Base-by-base conservation (phyloP, 768 basidiomycete genomes). In the Trametes elegans region DNA sequence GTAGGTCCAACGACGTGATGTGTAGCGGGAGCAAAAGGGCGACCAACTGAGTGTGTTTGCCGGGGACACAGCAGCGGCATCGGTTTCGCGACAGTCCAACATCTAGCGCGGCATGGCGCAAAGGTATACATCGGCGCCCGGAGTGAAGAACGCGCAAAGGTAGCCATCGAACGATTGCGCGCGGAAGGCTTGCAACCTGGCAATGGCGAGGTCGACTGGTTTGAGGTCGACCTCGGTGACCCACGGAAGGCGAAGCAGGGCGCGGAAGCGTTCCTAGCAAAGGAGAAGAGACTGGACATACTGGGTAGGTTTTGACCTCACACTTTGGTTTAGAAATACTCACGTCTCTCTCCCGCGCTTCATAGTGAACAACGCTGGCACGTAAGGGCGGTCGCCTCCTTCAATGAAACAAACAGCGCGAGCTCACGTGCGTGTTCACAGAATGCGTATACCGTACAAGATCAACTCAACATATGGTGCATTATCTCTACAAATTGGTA, bases 321-420 rank as follows among this genome's bases (percentile, higher is more conserved):
- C 28, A 21, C 19, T 49, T 10, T 18, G 13, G 29, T 39, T 23
- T 23, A 24, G 23, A 13, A 42, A n/a, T 34, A 8, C 32, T 67
- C 38, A 9, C n/a, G 38, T 10, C 24, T 16, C 26, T 45, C 19
- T 34, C 42, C 8, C 11, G 19, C 23, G 28, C 8, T 18, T 18
- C 9, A 19, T 32, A 67, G 83, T 84, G 23, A 82, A 83, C 57
- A 85, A 85, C 54, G 83, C 80, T 24, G 79, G 67, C 16, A 52
- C 74, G 83, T 83, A 54, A 62, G 76, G 35, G n/a, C 16, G 47
- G 3, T 16, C 21, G 18, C n/a, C 9, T 18, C 16, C 10, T 36
- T 18, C 14, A n/a, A 21, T 9, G 18, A 5, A 9, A 23, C 23
- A 14, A 35, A 10, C 46, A 3, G 7, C 26, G 29, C 1, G 31